Conservation (phyloP, 352 stramenopile species). For the Globisporangium nodosum region DNA sequence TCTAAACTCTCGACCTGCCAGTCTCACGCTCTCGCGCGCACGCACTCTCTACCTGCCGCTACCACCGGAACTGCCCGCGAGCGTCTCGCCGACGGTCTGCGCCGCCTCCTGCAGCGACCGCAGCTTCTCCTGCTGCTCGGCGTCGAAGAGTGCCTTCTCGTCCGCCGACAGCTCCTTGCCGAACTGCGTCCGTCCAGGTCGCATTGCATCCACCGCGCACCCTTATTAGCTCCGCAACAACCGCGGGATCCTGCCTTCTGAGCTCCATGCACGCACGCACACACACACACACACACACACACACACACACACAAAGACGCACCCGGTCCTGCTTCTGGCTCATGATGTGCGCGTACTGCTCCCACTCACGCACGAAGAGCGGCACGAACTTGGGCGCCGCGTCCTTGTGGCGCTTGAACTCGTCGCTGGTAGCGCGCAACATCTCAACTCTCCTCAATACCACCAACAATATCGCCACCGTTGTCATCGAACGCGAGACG, state of each 20-base stretch:
- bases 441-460: too few species aligned
- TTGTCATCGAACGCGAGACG: background rate
- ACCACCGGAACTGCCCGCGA: conserved; percentile 15
- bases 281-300: background rate
- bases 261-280: background rate
- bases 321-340: conserved; percentile 42
- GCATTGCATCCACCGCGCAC: background rate
- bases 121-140: conserved; percentile 65
- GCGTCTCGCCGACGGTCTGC: conserved; percentile 60
- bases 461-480: too few species aligned
- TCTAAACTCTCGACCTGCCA: background rate
- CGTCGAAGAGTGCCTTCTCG: conserved; percentile 53
- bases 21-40: background rate
- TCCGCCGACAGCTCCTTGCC: conserved; percentile 59
- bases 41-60: background rate
- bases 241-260: too few species aligned
- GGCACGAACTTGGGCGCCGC: conserved; percentile 69
- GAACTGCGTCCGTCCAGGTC: conserved; percentile 24
- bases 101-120: conserved; percentile 64
- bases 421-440: conserved; percentile 31
- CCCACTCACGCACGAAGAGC: conserved; percentile 74
- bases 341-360: conserved; percentile 61
- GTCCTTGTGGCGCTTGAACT: conserved; percentile 82
- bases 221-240: too few species aligned
- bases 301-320: conserved; percentile 4